Evolutionary conservation across 495 filamentous ascomycete species (phyloP).

Genomic region (Aspergillus conjunctus): DNA sequence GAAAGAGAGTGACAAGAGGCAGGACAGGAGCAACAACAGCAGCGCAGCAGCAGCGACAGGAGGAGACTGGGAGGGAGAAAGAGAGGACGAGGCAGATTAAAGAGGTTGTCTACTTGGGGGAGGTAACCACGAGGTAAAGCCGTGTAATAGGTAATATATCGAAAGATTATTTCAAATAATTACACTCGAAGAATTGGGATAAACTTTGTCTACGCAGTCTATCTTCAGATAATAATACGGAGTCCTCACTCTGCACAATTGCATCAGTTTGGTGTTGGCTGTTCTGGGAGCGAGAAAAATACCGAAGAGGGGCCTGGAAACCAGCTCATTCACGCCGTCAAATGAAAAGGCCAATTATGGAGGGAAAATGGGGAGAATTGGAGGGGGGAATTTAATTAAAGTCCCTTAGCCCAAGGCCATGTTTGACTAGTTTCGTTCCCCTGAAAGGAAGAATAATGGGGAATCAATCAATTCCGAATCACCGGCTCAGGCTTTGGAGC

Average conservation of each 20-base stretch:
- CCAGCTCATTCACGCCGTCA: too few species aligned
- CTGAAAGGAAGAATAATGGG: background rate
- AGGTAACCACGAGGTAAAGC: too few species aligned
- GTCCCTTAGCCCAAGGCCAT: background rate
- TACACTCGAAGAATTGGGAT: too few species aligned
- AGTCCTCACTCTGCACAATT: too few species aligned
- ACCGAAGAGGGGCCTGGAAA: background rate
- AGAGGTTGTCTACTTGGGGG: too few species aligned
- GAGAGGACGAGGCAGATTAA: background rate
- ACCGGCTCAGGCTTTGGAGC: background rate
- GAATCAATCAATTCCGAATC: background rate
- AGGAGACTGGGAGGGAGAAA: background rate
- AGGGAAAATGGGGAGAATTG: slow-evolving; percentile 11
- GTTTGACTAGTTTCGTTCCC: background rate
- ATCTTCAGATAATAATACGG: too few species aligned
- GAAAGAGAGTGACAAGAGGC: background rate
- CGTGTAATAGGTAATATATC: too few species aligned
- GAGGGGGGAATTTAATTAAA: slow-evolving; percentile 5
- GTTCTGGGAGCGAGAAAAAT: background rate
- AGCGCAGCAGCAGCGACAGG: background rate
- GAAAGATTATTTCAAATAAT: too few species aligned
- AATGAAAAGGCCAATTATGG: background rate
- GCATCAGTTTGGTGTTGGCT: too few species aligned
- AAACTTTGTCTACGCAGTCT: too few species aligned
- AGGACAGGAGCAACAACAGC: slow-evolving; percentile 1